Evolutionary conservation across 441 rosid species (phyloP), one percentile per base, ranked within the genome.

Genomic region (Macaranga tanarius): DNA sequence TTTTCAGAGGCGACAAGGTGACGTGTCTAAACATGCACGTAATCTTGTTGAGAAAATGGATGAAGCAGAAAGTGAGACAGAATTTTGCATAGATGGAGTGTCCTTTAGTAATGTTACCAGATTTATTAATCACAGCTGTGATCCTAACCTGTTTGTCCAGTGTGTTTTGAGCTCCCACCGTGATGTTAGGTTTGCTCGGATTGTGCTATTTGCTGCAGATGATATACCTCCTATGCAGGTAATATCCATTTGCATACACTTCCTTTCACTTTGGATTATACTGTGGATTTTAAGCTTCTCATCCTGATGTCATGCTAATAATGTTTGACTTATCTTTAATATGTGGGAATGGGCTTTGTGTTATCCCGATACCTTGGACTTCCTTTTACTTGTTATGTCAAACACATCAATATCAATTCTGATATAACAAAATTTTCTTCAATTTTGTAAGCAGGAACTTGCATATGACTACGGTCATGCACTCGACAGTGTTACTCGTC

Each of bases 391-490:
- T 2, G 2, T 5, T n/a, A 50, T 42, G 7, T 38, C 23, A 19
- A 0, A 60, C 19, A 16, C 20, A 8, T 63, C 62, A 51, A 34
- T 31, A 59, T 4, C 42, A 62, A 25, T 38, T 52, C 23, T 23
- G 48, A 61, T 20, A 68, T 74, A 63, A 56, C 17, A 55, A 56
- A n/a, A 4, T 25, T 25, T 51, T 65, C 17, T 64, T 56, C 51
- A 23, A 51, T 76, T 62, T 59, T 70, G 74, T 20, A 25, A 34
- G 61, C 76, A 92, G 97, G 95, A 90, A 78, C 90, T 93, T 5
- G 78, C 89, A 0, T 94, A 94, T 65, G 97, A 94, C 71, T 92
- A 89, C 73, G 95, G 95, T 19, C 90, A 90, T 72, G 82, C 76
- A 3, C 87, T 89, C 23, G 89, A 91, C 79, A 90, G 97, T 31